These are phyloP conservation scores for Boletus reticulatus DNA, from an alignment of 768 basidiomycete species.

Conservation along the genomic window DNA sequence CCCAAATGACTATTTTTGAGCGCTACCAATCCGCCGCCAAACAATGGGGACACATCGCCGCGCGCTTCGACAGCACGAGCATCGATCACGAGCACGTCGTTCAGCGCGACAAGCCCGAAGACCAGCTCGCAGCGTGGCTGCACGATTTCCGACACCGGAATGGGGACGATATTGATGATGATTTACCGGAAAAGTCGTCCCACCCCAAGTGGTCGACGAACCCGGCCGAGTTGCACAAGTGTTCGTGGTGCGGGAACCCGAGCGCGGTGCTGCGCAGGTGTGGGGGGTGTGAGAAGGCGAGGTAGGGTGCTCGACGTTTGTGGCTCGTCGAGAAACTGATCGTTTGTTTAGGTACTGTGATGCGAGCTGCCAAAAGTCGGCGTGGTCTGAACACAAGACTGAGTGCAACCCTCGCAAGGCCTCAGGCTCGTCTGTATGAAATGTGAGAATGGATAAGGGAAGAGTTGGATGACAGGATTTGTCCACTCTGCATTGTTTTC, in stretches of 20 bases:
- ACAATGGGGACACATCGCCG: slow-evolving; percentile 47
- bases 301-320: slow-evolving; percentile 22
- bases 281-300: slow-evolving; percentile 40
- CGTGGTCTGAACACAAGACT: slow-evolving; percentile 15
- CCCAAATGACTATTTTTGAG: slow-evolving; percentile 48
- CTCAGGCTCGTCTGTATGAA: background rate
- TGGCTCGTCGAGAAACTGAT: background rate
- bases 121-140: slow-evolving; percentile 59
- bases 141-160: slow-evolving; percentile 46
- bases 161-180: slow-evolving; percentile 34
- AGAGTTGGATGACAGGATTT: background rate
- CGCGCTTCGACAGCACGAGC: slow-evolving; percentile 32
- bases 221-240: slow-evolving; percentile 52
- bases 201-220: slow-evolving; percentile 49
- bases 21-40: slow-evolving; percentile 43
- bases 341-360: slow-evolving; percentile 11
- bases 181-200: slow-evolving; percentile 29
- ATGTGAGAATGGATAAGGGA: no score
- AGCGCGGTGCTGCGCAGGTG: slow-evolving; percentile 58
- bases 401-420: slow-evolving; percentile 8
- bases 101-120: slow-evolving; percentile 44
- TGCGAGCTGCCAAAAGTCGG: slow-evolving; percentile 13
- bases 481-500: background rate
- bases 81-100: slow-evolving; percentile 30
- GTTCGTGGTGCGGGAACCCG: slow-evolving; percentile 64